phyloP scores from a whole-genome alignment of 179 eudicot species.

The Pouteria campechiana region DNA sequence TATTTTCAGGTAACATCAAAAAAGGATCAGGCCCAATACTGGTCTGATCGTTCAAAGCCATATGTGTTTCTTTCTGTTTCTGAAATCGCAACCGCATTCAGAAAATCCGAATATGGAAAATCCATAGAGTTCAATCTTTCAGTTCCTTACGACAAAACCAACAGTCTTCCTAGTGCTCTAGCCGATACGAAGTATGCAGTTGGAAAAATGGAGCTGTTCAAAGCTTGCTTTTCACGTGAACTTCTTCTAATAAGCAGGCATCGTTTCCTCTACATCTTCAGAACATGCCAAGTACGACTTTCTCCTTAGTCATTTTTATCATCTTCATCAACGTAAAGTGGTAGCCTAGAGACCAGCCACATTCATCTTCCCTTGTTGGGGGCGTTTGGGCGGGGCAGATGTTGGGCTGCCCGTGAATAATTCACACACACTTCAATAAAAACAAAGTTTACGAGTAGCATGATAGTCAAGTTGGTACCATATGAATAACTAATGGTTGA shows the following conservation, averaged over 20 bases:
- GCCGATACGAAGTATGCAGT: conserved; percentile 39
- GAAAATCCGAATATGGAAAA: conserved; percentile 52
- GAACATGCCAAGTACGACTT: conserved; percentile 64
- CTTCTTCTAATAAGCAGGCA: conserved; percentile 63
- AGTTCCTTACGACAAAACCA: conserved; percentile 44
- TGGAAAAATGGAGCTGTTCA: conserved; percentile 59
- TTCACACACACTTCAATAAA: too few relatives aligned
- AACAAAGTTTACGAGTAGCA: too few relatives aligned
- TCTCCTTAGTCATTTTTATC: too few relatives aligned
- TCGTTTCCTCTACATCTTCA: conserved; percentile 71
- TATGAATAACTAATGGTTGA: too few relatives aligned
- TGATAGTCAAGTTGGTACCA: too few relatives aligned
- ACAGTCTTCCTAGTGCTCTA: conserved; percentile 50
- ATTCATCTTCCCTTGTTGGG: too few relatives aligned
- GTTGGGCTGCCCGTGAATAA: too few relatives aligned
- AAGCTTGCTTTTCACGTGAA: conserved; percentile 64
- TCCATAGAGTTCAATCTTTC: conserved; percentile 35
- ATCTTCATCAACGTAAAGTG: too few relatives aligned
- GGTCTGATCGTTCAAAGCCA: conserved; percentile 75
- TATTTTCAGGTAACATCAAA: conserved; percentile 67
- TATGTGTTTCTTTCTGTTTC: conserved; percentile 51
- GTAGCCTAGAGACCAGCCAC: too few relatives aligned
- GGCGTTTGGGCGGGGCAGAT: too few relatives aligned
- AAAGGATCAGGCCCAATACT: conserved; percentile 89
- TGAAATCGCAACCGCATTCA: conserved; percentile 63